phyloP scores from a whole-genome alignment of 2,329 filamentous ascomycete species.

The Acephala macrosclerotiorum region DNA sequence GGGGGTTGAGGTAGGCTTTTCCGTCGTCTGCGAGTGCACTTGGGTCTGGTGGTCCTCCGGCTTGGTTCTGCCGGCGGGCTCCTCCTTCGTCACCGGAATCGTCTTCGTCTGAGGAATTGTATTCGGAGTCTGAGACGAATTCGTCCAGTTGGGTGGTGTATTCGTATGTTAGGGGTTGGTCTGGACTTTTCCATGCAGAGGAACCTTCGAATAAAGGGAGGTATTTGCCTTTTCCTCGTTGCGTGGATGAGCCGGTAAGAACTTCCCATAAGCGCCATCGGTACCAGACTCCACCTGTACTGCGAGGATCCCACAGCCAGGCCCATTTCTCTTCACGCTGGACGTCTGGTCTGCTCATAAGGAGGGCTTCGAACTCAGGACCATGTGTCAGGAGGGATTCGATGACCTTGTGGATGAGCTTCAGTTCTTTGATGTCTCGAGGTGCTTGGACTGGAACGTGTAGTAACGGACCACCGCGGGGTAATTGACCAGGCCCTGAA shows the following conservation, averaged over 20 bases:
- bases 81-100: slow-evolving; percentile 61
- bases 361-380: slow-evolving; percentile 86
- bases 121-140: slow-evolving; percentile 83
- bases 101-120: slow-evolving; percentile 87
- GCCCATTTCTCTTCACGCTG: slow-evolving; percentile 90
- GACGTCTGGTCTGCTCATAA: slow-evolving; percentile 87
- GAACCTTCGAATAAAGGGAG: slow-evolving; percentile 77
- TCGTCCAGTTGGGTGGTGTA: slow-evolving; percentile 79
- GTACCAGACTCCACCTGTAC: slow-evolving; percentile 85
- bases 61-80: slow-evolving; percentile 49
- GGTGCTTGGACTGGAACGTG: slow-evolving; percentile 80
- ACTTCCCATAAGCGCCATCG: slow-evolving; percentile 91
- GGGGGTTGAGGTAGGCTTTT: slow-evolving; percentile 73
- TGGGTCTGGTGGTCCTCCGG: slow-evolving; percentile 49
- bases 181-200: slow-evolving; percentile 79
- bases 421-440: slow-evolving; percentile 77
- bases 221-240: slow-evolving; percentile 57
- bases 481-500: slow-evolving; percentile 36
- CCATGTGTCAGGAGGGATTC: slow-evolving; percentile 82
- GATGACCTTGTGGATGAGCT: slow-evolving; percentile 86
- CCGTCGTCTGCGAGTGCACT: slow-evolving; percentile 41
- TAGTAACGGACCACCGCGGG: slow-evolving; percentile 55
- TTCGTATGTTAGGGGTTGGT: slow-evolving; percentile 79
- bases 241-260: slow-evolving; percentile 68
- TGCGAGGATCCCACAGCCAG: slow-evolving; percentile 90